phyloP scores from a whole-genome alignment of 1,284 basidiomycete genomes.

The Fistulinella cinereoalba region DNA sequence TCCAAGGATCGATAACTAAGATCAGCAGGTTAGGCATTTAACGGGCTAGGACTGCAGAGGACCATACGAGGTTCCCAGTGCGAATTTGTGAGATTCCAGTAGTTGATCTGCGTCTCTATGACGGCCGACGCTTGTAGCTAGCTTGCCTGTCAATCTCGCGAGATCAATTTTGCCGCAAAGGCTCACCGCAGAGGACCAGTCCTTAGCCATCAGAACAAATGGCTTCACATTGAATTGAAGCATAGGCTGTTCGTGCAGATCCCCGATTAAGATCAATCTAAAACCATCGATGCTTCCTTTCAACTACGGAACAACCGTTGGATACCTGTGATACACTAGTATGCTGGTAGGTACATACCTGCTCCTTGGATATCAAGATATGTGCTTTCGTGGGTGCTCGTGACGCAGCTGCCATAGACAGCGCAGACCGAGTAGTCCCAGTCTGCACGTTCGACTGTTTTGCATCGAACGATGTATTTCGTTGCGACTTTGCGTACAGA shows the following conservation, averaged over 20 bases:
- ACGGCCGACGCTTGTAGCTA: slow-evolving; percentile 83
- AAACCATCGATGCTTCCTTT: slow-evolving; percentile 87
- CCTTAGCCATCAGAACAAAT: slow-evolving; percentile 81
- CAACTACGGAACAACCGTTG: slow-evolving; percentile 46
- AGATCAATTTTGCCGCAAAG: neutral
- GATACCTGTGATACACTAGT: neutral
- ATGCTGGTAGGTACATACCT: slow-evolving; percentile 44
- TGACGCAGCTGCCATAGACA: slow-evolving; percentile 15
- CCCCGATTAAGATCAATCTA: slow-evolving; percentile 91
- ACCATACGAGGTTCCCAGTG: slow-evolving; percentile 94
- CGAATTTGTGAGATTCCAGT: slow-evolving; percentile 97
- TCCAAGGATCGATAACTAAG: slow-evolving; percentile 95
- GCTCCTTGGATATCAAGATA: slow-evolving; percentile 77
- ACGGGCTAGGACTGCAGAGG: slow-evolving; percentile 8
- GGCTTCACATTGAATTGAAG: slow-evolving; percentile 86
- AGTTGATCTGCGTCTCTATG: slow-evolving; percentile 82
- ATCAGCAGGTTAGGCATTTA: neutral
- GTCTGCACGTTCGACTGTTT: slow-evolving; percentile 10
- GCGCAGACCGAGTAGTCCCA: slow-evolving; percentile 1
- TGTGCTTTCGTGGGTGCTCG: slow-evolving; percentile 52
- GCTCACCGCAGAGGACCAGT: slow-evolving; percentile 91
- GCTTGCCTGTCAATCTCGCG: slow-evolving; percentile 10
- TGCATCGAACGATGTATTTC: neutral
- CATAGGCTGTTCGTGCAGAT: slow-evolving; percentile 93
- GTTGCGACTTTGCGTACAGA: slow-evolving; percentile 41